Conservation (phyloP, 2,329 filamentous ascomycete genomes). For the Coniella vitis region DNA sequence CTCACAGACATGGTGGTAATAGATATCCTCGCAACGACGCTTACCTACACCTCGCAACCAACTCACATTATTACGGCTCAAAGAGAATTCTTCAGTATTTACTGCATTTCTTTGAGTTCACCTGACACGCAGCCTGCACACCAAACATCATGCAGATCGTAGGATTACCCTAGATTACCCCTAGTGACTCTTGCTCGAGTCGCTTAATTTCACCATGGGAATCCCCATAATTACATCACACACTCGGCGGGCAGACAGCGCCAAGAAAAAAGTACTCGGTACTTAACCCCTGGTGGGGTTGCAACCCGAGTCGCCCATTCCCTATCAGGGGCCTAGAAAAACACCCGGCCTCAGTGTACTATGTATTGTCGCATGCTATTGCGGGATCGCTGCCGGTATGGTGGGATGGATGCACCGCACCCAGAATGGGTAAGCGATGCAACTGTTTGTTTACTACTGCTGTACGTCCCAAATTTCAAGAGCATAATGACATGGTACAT, state of each 20-base stretch:
- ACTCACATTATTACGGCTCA: too few relatives aligned
- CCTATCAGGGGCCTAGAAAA: constrained; percentile 8
- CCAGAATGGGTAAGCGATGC: constrained; percentile 10
- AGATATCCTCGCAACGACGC: too few relatives aligned
- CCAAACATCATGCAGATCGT: too few relatives aligned
- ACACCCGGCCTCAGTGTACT: constrained; percentile 1
- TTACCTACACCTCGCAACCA: too few relatives aligned
- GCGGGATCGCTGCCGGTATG: neutral
- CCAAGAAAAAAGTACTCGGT: too few relatives aligned
- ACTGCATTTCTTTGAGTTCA: too few relatives aligned
- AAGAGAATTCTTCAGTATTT: too few relatives aligned
- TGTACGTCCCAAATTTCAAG: too few relatives aligned
- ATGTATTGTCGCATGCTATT: constrained; percentile 1
- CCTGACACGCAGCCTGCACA: too few relatives aligned
- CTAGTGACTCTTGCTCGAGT: neutral
- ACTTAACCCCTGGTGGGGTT: constrained; percentile 2
- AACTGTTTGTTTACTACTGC: neutral
- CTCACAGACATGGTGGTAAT: too few relatives aligned
- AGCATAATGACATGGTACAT: too few relatives aligned
- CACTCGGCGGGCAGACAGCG: too few relatives aligned
- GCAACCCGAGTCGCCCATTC: constrained; percentile 1
- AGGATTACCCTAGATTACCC: neutral
- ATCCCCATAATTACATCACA: constrained; percentile 9
- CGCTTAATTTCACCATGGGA: constrained; percentile 6
- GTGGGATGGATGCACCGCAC: neutral